Evolutionary conservation across 2,329 filamentous ascomycete genomes (phyloP), one percentile per base, ranked within the genome.

Genomic region (Zymoseptoria crescenta): DNA sequence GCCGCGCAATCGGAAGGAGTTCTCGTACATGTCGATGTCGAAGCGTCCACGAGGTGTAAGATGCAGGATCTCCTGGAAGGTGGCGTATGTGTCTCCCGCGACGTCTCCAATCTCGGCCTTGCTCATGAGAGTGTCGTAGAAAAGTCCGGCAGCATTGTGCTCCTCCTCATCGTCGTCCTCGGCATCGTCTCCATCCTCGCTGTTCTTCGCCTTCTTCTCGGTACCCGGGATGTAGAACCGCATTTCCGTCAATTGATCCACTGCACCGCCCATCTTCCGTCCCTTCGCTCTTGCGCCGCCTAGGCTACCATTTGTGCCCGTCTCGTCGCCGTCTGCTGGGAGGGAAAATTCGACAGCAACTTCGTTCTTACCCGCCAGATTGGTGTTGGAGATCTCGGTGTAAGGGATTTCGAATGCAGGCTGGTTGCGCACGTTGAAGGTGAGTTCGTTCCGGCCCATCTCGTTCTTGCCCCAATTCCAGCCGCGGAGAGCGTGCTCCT

Each of bases 391-490:
- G 67, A 99, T 95, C 74, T 99, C 94, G 52, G 91, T 89, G 78
- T 97, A 99, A 10, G 95, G 92, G 4, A 99, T 87, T 75, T 97
- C 94, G 74, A 99, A 99, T 4, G 93, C 90, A 2, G 94, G 94
- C 68, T 91, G 86, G 75, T 96, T 99, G 73, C 96, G 91, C 45
- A 99, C 94, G 74, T 92, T 97, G 81, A 99, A 99, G 29, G 89
- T 84, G 58, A 99, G 84, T 78, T 99, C 94, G 57, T 91, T 88
- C 76, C 97, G 96, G 62, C 88, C 87, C 73, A 99, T 96, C 70
- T 99, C 94, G 64, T 91, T 90, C 77, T 97, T 99, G 70, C 94
- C 94, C 95, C 94, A 99, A 74, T 99, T 99, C 94, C 94, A 99
- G 58, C 94, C 94, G 67, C 94, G 86, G 60, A 99, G 80, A 24